These are phyloP conservation scores for Metschnikowia bowlesiae DNA, from an alignment of 805 yeast genomes.

Conservation along the genomic window DNA sequence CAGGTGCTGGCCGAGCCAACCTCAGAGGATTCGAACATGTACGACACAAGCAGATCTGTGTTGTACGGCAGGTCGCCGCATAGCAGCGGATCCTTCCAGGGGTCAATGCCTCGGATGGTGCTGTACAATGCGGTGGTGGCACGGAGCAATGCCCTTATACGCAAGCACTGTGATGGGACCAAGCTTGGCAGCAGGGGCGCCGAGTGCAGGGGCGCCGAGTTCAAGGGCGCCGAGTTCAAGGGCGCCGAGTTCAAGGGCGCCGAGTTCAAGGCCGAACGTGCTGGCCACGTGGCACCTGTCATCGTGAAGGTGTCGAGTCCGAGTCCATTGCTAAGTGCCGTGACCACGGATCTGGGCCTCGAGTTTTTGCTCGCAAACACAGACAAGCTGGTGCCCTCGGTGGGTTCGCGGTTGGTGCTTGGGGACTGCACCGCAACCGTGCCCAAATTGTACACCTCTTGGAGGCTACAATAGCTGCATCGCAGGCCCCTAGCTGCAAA, in stretches of 20 bases:
- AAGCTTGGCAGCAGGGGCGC: neutral
- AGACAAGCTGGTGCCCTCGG: neutral
- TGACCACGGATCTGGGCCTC: slow-evolving; percentile 1
- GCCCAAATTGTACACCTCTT: slow-evolving; percentile 1
- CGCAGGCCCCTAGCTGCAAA: too few species aligned
- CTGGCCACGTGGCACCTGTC: neutral
- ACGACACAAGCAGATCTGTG: neutral
- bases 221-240: neutral
- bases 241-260: neutral
- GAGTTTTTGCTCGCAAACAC: slow-evolving; percentile 7
- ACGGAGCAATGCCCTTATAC: neutral
- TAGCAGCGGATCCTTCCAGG: neutral
- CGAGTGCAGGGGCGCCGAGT: neutral
- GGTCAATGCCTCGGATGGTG: neutral
- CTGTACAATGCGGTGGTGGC: slow-evolving; percentile 5
- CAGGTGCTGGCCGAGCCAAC: neutral
- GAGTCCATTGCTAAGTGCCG: slow-evolving; percentile 6
- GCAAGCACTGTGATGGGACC: neutral
- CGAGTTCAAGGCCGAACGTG: neutral
- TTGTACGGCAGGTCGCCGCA: neutral
- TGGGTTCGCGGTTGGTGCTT: slow-evolving; percentile 3
- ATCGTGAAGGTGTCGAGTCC: neutral
- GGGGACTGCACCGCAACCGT: neutral
- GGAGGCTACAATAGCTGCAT: neutral
- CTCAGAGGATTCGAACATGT: neutral